Conservation (phyloP, 2,329 filamentous ascomycete species). For the Arthroderma sp. region DNA sequence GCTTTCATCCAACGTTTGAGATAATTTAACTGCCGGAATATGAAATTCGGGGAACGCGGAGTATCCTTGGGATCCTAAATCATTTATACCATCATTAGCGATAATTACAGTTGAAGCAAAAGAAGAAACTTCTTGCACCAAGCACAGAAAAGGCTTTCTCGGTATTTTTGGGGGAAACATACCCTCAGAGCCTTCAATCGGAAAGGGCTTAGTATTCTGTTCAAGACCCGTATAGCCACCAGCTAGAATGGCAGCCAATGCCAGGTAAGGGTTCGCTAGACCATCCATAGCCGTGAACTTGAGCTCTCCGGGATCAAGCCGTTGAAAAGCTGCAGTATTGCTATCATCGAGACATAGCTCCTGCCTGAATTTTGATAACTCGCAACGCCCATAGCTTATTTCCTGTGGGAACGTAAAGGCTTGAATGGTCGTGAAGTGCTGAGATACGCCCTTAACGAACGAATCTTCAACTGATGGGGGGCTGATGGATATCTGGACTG, state of each 20-base stretch:
- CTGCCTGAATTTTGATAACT: conserved; percentile 13
- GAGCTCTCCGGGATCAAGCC: conserved; percentile 13
- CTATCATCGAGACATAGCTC: conserved; percentile 29
- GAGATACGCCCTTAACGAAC: conserved; percentile 61
- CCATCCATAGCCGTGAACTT: conserved; percentile 18
- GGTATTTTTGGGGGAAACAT: conserved; percentile 2
- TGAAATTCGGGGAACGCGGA: no score
- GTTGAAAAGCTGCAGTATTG: conserved; percentile 15
- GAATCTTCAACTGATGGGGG: conserved; percentile 37
- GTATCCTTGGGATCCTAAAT: no score
- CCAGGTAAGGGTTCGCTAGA: conserved; percentile 18
- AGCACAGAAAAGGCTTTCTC: no score
- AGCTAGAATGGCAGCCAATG: conserved; percentile 13
- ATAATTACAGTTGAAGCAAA: background rate
- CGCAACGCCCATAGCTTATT: conserved; percentile 57
- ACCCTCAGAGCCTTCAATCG: conserved; percentile 12
- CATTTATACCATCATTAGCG: background rate
- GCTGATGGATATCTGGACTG: conserved; percentile 56
- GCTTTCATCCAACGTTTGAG: conserved; percentile 19
- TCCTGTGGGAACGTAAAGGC: conserved; percentile 56
- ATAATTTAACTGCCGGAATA: no score
- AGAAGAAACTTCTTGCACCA: background rate
- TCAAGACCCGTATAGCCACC: conserved; percentile 11
- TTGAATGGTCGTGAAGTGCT: conserved; percentile 50
- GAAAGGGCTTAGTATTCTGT: conserved; percentile 1